These are phyloP conservation scores for Penicillium coffeae DNA, from an alignment of 495 filamentous ascomycete genomes.

Conservation along the genomic window DNA sequence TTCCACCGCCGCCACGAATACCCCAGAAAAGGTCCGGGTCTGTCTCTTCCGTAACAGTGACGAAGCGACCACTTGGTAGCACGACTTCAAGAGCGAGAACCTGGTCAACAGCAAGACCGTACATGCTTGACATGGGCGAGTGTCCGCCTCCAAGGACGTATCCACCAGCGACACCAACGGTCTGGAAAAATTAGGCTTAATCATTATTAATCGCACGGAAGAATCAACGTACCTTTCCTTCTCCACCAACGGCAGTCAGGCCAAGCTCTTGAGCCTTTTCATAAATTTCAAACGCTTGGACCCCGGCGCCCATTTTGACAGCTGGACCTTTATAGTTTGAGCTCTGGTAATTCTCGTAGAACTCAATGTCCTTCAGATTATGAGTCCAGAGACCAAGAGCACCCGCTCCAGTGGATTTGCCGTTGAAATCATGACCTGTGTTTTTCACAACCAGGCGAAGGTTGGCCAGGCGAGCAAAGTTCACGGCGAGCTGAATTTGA, in stretches of 20 bases:
- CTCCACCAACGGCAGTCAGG: constrained; percentile 52
- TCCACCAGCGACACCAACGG: constrained; percentile 40
- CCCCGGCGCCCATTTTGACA: constrained; percentile 56
- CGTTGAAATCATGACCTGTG: constrained; percentile 65
- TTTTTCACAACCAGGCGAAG: constrained; percentile 64
- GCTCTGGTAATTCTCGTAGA: constrained; percentile 31
- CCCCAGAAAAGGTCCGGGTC: constrained; percentile 62
- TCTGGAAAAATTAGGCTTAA: constrained; percentile 6
- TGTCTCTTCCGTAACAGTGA: constrained; percentile 45
- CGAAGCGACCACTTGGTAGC: constrained; percentile 50
- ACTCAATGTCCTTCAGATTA: constrained; percentile 46
- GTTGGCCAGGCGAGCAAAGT: constrained; percentile 57
- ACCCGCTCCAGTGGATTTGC: constrained; percentile 55
- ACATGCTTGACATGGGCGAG: constrained; percentile 45
- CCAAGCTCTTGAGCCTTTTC: constrained; percentile 39
- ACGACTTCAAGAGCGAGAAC: constrained; percentile 49
- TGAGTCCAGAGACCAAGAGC: constrained; percentile 59
- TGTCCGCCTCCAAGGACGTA: constrained; percentile 45
- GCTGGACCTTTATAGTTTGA: constrained; percentile 43
- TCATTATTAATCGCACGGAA: not conserved
- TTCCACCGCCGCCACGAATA: constrained; percentile 30
- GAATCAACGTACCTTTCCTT: constrained; percentile 33
- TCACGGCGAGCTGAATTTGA: constrained; percentile 56
- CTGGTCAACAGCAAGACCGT: constrained; percentile 53
- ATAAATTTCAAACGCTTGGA: constrained; percentile 51